Percentiles rank a stretch among this genome's conserved stretches.
phyloP scores from a whole-genome alignment of 805 yeast species.

The Saccharomycopsis fodiens region DNA sequence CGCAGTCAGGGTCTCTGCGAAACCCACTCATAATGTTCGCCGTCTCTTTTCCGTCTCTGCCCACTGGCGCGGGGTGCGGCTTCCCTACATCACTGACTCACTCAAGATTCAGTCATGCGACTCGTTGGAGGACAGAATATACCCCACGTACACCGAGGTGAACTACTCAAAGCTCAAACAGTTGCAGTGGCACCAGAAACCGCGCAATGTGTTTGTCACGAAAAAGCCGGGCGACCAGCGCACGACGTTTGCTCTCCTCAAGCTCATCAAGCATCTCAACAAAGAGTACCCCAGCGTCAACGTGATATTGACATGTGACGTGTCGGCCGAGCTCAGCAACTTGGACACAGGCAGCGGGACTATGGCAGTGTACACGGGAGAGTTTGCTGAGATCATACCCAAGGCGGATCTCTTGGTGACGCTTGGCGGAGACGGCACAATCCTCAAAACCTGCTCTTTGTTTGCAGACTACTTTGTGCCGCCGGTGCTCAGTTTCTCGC shows the following conservation, averaged over 20 bases:
- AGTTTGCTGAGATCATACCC: constrained; percentile 43
- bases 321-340: constrained; percentile 54
- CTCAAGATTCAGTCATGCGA: constrained; percentile 13
- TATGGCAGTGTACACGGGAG: constrained; percentile 40
- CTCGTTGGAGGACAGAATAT: constrained; percentile 8
- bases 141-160: constrained; percentile 14
- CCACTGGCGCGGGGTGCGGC: neutral
- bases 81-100: constrained; percentile 4
- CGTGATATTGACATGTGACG: constrained; percentile 69
- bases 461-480: constrained; percentile 72
- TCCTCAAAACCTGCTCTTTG: constrained; percentile 71
- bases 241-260: constrained; percentile 59
- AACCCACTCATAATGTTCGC: too few relatives aligned
- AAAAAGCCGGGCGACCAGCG: constrained; percentile 75
- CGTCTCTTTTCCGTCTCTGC: neutral
- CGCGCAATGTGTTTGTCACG: constrained; percentile 68
- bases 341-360: constrained; percentile 12
- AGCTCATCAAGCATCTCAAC: constrained; percentile 55
- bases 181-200: constrained; percentile 62
- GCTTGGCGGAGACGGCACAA: constrained; percentile 96
- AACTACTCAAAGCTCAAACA: constrained; percentile 52
- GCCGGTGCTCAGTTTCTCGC: constrained; percentile 79
- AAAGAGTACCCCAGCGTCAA: constrained; percentile 62
- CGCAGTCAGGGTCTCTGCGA: too few relatives aligned
- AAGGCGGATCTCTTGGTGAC: constrained; percentile 80